Conservation (phyloP, 2,329 filamentous ascomycete species). For the Pestalotiopsis sp. region DNA sequence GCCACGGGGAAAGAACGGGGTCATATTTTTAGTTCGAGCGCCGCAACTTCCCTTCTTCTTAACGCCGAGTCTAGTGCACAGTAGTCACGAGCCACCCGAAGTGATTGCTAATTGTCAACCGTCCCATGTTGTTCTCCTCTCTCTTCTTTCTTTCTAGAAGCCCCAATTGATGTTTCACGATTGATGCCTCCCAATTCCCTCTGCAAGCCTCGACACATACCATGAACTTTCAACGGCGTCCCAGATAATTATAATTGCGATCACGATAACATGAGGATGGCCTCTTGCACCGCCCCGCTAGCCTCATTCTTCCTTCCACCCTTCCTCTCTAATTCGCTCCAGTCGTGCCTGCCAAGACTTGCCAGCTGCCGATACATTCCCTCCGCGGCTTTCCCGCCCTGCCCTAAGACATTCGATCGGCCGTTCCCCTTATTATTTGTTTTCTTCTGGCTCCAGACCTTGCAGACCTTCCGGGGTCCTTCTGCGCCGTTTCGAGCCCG, state of each 20-base stretch:
- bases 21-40: not conserved
- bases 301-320: not conserved
- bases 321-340: not conserved
- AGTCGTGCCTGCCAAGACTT: not conserved
- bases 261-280: not conserved
- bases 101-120: not conserved
- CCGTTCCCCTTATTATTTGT: not conserved
- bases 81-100: too few species aligned
- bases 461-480: too few species aligned
- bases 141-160: not conserved
- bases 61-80: too few species aligned
- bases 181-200: not conserved
- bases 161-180: not conserved
- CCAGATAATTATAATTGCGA: not conserved
- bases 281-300: not conserved
- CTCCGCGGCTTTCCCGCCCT: not conserved
- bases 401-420: not conserved
- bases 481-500: conserved; percentile 6
- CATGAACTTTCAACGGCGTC: not conserved
- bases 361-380: not conserved
- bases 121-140: not conserved
- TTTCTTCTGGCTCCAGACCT: not conserved
- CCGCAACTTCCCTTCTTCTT: not conserved
- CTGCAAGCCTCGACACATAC: not conserved
- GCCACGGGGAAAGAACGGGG: not conserved